Evolutionary conservation across 169 alveolate genomes (phyloP), one percentile per base, ranked within the genome.

Genomic region (Plasmodium reichenowi): DNA sequence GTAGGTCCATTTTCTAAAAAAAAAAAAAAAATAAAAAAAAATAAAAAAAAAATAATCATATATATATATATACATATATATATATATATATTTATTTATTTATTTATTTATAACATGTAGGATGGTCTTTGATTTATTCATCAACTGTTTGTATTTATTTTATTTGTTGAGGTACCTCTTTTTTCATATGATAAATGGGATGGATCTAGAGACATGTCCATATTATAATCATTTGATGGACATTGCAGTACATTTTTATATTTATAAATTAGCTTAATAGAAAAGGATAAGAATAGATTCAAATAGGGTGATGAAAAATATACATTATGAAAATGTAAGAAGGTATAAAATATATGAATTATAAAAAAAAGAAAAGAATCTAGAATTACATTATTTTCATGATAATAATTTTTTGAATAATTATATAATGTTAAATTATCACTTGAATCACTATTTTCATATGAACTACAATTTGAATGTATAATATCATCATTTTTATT

Each of bases 361-460:
- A 78, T 59, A 66, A 78, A 78, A 66, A 64, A 66, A 29, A 67
- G n/a, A 32, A 78, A 78, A 32, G 64, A 68, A 66, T 78, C 74
- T 9, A 78, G 15, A 12, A 47, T 78, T 8, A 64, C 50, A 9
- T 32, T 24, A 78, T 66, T 78, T 38, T 78, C 29, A 50, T 17
- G 13, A 70, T 64, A 78, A 70, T 63, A 66, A n/a, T 78, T 45
- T 45, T 64, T 78, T 0, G 68, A 8, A 38, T 78, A 64, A 3
- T 78, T 54, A 58, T 64, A 59, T 59, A 78, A 29, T 9, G 76
- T 64, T 32, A 78, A 22, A 59, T 78, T 78, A 50, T 78, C 89
- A 64, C 89, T 78, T 3, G 89, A 78, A 43, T 66, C 71, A 78
- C 89, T 78, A 32, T 78, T 38, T 64, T 78, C 68, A 58, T 78